Base-by-base conservation (phyloP, 139 green algal genomes). In the Chlamydomonas eustigma region DNA sequence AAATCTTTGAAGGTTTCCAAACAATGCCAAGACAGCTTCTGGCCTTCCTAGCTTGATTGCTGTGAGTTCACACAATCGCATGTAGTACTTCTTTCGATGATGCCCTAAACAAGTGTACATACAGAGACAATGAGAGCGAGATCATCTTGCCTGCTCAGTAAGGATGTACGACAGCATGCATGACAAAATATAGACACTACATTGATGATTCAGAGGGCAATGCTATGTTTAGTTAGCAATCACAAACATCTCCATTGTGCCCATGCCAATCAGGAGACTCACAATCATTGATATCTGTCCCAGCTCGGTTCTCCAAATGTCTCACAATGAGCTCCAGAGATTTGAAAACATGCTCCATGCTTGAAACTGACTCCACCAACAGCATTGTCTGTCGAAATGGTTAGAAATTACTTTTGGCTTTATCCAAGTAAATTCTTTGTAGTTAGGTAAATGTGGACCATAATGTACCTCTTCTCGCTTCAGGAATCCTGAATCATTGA, bases 31-130 rank as follows among this genome's bases (percentile, higher is more conserved):
- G 22, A 39, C 65, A 4, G 44, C 65, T 4, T 72, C 65, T 44
- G 65, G 33, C 22, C 65, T 6, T 12, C 65, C 22, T 31, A 37
- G 5, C 5, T 37, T 72, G 28, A 18, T 31, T 4, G 22, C 4
- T 34, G 65, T 31, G 33, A 33, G 24, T 34, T 72, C 33, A 44
- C 65, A 72, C 65, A 72, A 31, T 6, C 65, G 24, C 65, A 72
- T 72, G 65, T 44, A 72, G 65, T 72, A 72, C 65, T 72, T 72
- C 65, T 72, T 72, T 6, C 65, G 65, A 31, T 72, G 65, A 44
- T 72, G 65, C 65, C 65, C 65, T 72, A 34, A 33, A 34, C 65
- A 6, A 28, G 12, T 68, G 52, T 58, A 18, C 44, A 58, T 58
- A 18, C n/a, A n/a, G n/a, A n/a, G n/a, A n/a, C n/a, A n/a, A n/a